Base-by-base conservation (phyloP, 306 rosid genomes). In the Cucurbita moschata region DNA sequence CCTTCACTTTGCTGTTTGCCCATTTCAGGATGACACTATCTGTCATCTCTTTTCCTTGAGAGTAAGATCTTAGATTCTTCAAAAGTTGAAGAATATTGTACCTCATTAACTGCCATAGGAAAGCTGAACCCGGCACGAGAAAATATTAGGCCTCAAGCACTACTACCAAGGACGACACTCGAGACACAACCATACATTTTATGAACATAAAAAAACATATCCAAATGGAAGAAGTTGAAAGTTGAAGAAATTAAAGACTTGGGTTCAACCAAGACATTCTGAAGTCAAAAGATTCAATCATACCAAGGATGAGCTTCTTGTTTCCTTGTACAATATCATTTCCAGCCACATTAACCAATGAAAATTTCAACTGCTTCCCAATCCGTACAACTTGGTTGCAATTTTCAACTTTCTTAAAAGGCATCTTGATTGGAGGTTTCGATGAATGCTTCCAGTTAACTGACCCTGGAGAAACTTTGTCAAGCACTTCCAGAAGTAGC, bases 261-360 rank as follows among this genome's bases (percentile, higher is more conserved):
- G 67, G 67, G 67, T 61, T 61, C 43, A 30, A 61, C 67, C 67
- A 61, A 61, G 46, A 39, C 13, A 63, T 35, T 39, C 14, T 61
- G 46, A 8, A 61, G 68, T 61, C 43, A 55, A 61, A 37, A 61
- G 4, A 38, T 61, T 46, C 19, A 61, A 14, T 38, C 46, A 61
- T 42, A 95, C 99, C 96, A 35, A 89, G 92, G 78, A 95, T 85
- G 69, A 95, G 99, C 83, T 95, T 95, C 87, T 95, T 95, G 80
- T 95, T 95, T 88, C 96, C 99, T 85, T 95, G 99, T 66, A 95
- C 99, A 42, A 95, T 84, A 81, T 95, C 99, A 77, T 83, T 88
- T 76, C 99, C 99, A 35, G 88, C 96, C 63, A 95, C 86, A 76
- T 95, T 95, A 77, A 95, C 97, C 23, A 95, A 83, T 0, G 99